Percentiles rank a stretch among this genome's conserved stretches.
These are phyloP conservation scores for Kodamaea sagamina DNA, from an alignment of 805 yeast species.

Conservation along the genomic window DNA sequence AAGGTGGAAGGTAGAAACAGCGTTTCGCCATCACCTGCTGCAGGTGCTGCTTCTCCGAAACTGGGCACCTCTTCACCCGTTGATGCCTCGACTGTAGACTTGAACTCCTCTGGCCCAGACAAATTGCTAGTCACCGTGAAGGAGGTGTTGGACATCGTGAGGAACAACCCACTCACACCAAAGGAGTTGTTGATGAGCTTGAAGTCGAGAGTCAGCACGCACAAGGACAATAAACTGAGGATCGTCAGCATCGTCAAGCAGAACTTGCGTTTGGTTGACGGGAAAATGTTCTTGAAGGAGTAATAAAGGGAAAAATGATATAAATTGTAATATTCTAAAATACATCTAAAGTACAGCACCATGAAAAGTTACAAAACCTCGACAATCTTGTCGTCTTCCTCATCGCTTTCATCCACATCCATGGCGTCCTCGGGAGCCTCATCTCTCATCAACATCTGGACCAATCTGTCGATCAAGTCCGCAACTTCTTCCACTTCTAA, in stretches of 20 bases:
- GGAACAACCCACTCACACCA: conserved; percentile 56
- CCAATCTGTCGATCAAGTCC: conserved; percentile 80
- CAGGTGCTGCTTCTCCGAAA: conserved; percentile 9
- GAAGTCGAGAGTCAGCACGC: conserved; percentile 61
- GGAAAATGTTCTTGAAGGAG: conserved; percentile 32
- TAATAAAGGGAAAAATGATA: neutral
- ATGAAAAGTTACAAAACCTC: conserved; percentile 46
- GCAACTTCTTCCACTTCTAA: conserved; percentile 45
- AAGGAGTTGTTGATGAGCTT: conserved; percentile 63
- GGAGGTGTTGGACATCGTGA: conserved; percentile 68
- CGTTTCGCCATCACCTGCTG: conserved; percentile 22
- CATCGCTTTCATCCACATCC: conserved; percentile 46
- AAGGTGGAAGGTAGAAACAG: conserved; percentile 17
- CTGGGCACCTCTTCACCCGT: conserved; percentile 12
- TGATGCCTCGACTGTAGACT: conserved; percentile 22
- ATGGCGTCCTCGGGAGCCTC: conserved; percentile 53
- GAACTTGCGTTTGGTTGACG: conserved; percentile 55
- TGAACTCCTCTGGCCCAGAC: conserved; percentile 40
- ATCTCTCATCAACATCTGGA: conserved; percentile 90
- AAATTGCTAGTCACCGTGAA: conserved; percentile 60
- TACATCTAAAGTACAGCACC: neutral
- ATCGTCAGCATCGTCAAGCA: conserved; percentile 60
- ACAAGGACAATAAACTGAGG: conserved; percentile 62
- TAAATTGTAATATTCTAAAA: neutral
- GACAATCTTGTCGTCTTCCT: conserved; percentile 52